These are phyloP conservation scores for Stagonosporopsis tanaceti DNA, from an alignment of 2,329 filamentous ascomycete genomes.

Conservation along the genomic window DNA sequence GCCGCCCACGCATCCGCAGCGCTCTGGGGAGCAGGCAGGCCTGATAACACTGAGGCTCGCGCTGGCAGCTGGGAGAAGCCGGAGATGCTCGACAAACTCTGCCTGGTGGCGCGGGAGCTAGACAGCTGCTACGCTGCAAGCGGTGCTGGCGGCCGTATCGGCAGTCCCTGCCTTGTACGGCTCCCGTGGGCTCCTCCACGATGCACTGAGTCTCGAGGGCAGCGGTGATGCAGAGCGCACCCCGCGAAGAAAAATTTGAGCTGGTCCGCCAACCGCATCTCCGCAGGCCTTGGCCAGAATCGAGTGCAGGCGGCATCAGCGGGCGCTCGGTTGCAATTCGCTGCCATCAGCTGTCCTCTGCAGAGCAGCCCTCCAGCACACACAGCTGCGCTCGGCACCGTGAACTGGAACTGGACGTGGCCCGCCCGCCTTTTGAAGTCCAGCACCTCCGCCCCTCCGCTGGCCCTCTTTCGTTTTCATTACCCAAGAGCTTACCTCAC, in stretches of 20 bases:
- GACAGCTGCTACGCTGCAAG: constrained; percentile 13
- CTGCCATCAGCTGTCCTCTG: constrained; percentile 25
- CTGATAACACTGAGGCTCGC: constrained; percentile 25
- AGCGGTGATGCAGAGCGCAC: constrained; percentile 27
- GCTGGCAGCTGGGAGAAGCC: constrained; percentile 40
- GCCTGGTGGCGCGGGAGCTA: constrained; percentile 35
- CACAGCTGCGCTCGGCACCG: constrained; percentile 29
- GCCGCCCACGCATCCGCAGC: constrained; percentile 4
- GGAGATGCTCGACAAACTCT: constrained; percentile 38
- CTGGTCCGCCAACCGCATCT: constrained; percentile 28
- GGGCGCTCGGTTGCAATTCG: constrained; percentile 34
- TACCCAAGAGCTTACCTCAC: constrained; percentile 60
- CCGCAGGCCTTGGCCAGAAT: constrained; percentile 32
- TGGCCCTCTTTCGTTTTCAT: constrained; percentile 52
- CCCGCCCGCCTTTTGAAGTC: constrained; percentile 46
- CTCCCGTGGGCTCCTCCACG: constrained; percentile 21
- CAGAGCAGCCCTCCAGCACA: constrained; percentile 32
- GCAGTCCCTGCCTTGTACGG: constrained; percentile 28
- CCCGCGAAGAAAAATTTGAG: constrained; percentile 41
- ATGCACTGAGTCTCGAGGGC: constrained; percentile 22
- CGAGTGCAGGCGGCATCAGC: constrained; percentile 23
- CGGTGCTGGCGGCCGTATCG: constrained; percentile 27
- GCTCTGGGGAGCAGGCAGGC: constrained; percentile 13
- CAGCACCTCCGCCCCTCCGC: constrained; percentile 46
- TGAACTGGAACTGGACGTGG: constrained; percentile 29